A percentile compares a stretch with the other conserved stretches of the same genome.
Evolutionary conservation across 805 yeast genomes (phyloP).

Genomic region (Saccharomycopsis babjevae): DNA sequence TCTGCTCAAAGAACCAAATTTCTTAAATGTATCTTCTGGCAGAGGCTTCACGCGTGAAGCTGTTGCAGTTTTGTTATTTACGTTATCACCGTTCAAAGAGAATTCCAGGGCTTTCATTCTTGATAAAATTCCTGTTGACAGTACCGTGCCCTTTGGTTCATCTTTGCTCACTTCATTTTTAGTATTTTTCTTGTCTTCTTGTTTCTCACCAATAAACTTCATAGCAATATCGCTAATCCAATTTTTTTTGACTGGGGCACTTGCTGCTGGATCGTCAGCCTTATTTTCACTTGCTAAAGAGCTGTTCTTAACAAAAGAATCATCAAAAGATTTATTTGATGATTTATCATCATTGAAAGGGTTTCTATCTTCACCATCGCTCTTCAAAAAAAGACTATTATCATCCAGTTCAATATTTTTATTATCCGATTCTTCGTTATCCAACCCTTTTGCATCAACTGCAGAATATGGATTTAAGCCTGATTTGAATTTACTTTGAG

Average conservation of each 20-base stretch:
- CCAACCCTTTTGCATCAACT: neutral
- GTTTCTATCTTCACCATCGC: neutral
- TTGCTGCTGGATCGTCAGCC: neutral
- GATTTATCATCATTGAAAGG: neutral
- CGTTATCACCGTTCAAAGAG: constrained; percentile 15
- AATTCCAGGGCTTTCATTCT: constrained; percentile 26
- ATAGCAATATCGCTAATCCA: neutral
- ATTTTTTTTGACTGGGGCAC: neutral
- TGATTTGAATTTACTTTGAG: neutral
- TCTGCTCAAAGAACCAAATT: constrained; percentile 7
- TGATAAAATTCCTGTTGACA: constrained; percentile 22
- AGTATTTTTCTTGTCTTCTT: neutral
- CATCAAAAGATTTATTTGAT: neutral
- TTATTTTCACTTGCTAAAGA: neutral
- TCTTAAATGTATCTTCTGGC: neutral
- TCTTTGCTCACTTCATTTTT: neutral
- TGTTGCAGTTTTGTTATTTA: constrained; percentile 3
- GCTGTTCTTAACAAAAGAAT: neutral
- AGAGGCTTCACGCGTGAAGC: constrained; percentile 1
- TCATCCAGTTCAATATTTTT: neutral
- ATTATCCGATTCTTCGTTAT: neutral
- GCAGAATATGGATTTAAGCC: neutral
- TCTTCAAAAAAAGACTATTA: neutral
- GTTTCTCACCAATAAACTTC: neutral
- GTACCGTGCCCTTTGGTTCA: neutral